A percentile compares a stretch with the other conserved stretches of the same genome.
phyloP scores from a whole-genome alignment of 169 alveolate genomes.

The Cryptosporidium felis region DNA sequence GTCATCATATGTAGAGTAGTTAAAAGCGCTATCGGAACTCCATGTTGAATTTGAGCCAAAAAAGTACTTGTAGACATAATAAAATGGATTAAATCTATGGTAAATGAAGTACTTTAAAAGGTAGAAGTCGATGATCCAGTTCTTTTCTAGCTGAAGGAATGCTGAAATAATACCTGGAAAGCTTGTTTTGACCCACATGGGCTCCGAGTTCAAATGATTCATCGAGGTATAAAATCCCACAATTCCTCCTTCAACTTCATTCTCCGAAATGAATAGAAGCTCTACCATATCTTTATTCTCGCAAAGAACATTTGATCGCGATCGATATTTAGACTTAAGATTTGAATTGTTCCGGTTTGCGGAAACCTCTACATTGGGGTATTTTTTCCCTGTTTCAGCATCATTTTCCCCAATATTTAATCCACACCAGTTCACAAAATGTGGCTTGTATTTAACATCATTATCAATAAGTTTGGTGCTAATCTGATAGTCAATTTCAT shows the following conservation, averaged over 20 bases:
- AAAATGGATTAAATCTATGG: slow-evolving; percentile 32
- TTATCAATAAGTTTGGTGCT: neutral
- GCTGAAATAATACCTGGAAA: slow-evolving; percentile 55
- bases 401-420: slow-evolving; percentile 4
- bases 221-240: slow-evolving; percentile 62
- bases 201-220: slow-evolving; percentile 10
- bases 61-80: neutral
- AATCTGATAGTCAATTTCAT: slow-evolving; percentile 29
- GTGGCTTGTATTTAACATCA: slow-evolving; percentile 54
- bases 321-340: neutral
- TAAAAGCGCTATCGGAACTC: too few relatives aligned
- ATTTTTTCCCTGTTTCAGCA: neutral
- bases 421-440: slow-evolving; percentile 61
- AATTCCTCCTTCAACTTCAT: slow-evolving; percentile 17
- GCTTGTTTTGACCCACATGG: slow-evolving; percentile 68
- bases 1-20: too few relatives aligned
- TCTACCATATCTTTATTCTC: slow-evolving; percentile 57
- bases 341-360: too few relatives aligned
- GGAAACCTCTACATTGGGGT: neutral
- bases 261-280: slow-evolving; percentile 43
- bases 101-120: slow-evolving; percentile 3
- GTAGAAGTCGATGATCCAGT: slow-evolving; percentile 54
- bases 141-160: slow-evolving; percentile 55
- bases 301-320: slow-evolving; percentile 1
- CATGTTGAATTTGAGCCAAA: neutral